Evolutionary conservation across 495 filamentous ascomycete species (phyloP).

Genomic region (Copromyces sp.): DNA sequence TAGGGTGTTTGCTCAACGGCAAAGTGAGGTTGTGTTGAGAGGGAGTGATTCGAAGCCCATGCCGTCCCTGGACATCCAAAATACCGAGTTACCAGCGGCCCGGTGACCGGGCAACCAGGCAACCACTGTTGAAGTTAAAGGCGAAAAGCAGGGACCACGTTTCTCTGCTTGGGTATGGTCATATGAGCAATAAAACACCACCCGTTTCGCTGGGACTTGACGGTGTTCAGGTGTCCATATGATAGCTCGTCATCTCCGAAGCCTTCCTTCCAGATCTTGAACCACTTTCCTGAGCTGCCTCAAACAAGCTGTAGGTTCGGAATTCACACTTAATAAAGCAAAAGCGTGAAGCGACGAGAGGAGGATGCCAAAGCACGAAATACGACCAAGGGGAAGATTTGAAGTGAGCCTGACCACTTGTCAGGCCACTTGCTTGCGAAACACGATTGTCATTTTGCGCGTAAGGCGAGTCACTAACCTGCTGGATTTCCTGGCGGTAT

Average conservation of each 20-base stretch:
- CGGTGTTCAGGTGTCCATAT: background rate
- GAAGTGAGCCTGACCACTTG: background rate
- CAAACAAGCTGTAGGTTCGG: background rate
- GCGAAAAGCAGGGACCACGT: background rate
- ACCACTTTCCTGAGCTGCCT: background rate
- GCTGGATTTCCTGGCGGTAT: constrained; percentile 91
- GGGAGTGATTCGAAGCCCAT: background rate
- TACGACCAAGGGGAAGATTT: background rate
- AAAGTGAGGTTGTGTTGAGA: background rate
- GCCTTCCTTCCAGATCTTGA: background rate
- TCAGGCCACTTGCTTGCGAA: background rate
- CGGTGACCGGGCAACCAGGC: background rate
- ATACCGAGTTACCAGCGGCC: background rate
- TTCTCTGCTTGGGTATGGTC: background rate
- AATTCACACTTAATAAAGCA: background rate
- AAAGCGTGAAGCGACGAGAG: background rate
- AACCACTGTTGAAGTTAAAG: background rate
- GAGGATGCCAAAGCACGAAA: background rate
- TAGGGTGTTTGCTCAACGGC: background rate
- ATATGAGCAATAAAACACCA: background rate
- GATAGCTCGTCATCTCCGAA: background rate
- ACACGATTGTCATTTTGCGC: background rate
- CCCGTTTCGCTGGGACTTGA: background rate
- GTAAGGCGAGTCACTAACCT: constrained; percentile 44
- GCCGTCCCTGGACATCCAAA: background rate